Evolutionary conservation across 345 rosid species (phyloP).

Genomic region (Salix suchowensis): DNA sequence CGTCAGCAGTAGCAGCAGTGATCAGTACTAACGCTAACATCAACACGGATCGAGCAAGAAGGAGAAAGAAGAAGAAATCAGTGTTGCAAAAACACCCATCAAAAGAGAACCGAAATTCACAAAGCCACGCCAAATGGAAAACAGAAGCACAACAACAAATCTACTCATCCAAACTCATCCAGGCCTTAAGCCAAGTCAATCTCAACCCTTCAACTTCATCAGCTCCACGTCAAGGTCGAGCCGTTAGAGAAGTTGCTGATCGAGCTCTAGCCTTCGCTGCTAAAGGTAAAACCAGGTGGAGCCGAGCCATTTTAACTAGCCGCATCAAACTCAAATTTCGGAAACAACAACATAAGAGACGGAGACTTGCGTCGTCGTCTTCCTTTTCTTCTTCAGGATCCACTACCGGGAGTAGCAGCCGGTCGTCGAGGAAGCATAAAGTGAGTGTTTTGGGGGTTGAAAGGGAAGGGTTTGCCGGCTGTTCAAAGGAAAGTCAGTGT

Average conservation of each 20-base stretch:
- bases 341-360: conserved; percentile 50
- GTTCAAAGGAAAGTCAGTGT: conserved; percentile 75
- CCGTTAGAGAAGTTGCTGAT: conserved; percentile 85
- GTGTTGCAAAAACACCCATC: conserved; percentile 8
- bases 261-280: conserved; percentile 75
- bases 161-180: conserved; percentile 75
- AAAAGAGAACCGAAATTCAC: conserved; percentile 22
- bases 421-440: conserved; percentile 62
- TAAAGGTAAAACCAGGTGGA: conserved; percentile 82
- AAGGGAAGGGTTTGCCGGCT: conserved; percentile 54
- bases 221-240: conserved; percentile 50
- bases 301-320: conserved; percentile 75
- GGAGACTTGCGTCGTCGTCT: conserved; percentile 27
- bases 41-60: conserved; percentile 44
- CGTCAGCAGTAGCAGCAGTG: conserved; percentile 19
- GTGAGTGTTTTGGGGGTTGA: conserved; percentile 57
- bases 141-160: conserved; percentile 74
- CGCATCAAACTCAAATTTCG: conserved; percentile 77
- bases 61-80: conserved; percentile 65
- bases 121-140: conserved; percentile 53
- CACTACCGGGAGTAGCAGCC: conserved; percentile 20
- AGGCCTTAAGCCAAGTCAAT: conserved; percentile 56
- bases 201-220: conserved; percentile 33
- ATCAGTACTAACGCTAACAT: conserved; percentile 36
- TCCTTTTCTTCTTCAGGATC: conserved; percentile 1